Evolutionary conservation across 371 early-diverging fungal genomes (phyloP), one percentile per base, ranked within the genome.

Genomic region (Mortierella sp.): DNA sequence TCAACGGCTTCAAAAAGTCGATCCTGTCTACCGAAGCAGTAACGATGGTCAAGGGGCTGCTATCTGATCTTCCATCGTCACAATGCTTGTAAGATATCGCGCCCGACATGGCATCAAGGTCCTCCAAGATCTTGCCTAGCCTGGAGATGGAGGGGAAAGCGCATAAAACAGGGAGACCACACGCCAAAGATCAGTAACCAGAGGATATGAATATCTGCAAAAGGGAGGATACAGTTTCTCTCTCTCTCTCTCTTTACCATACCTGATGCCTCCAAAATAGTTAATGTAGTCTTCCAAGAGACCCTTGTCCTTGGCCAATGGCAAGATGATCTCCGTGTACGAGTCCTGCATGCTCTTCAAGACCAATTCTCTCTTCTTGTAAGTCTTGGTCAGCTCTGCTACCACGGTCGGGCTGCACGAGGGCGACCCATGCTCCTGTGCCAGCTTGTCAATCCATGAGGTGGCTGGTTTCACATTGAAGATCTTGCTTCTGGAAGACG

Each of bases 1-100:
- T 84, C 31, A 94, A 82, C 8, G 83, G 83, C 34, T 86, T 67
- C 45, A 92, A 78, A 54, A 97, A 71, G 48, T 96, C 96, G 43
- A 97, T 88, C 16, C 97, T 84, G 79, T 97, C 97, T 5, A 97
- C 91, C 8, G 93, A 87, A 0, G 98, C 97, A 10, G 94, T 95
- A 16, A 96, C 96, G 59, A 96, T 89, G 2, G 90, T 90, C 54
- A 92, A 63, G 6, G 92, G 90, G 0, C 88, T 80, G 17, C 82
- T 79, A 24, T 86, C 82, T n/a, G 78, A 81, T 29, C 81, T 76
- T 9, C 81, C 84, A 61, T 90, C 93, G 37, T 89, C 85, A 57
- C 88, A 85, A 60, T 96, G 94, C 64, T 87, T 83, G 78, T 93
- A 96, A 1, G 91, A 84, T 34, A 95, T 88, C 9, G 89, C 85